Base-by-base conservation (phyloP, 169 alveolate species). In the Plasmodium fragile region DNA sequence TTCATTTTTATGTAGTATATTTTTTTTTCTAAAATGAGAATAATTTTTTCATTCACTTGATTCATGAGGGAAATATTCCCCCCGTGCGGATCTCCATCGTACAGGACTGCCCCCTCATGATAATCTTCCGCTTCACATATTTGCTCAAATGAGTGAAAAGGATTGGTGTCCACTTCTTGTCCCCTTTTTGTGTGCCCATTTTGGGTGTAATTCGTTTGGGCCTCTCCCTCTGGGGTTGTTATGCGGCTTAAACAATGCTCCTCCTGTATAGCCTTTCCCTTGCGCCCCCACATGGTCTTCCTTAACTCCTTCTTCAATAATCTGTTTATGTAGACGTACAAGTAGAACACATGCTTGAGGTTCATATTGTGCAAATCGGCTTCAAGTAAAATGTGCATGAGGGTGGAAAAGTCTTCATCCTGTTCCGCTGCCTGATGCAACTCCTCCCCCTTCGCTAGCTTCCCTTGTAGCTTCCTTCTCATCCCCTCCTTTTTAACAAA, bases 311-410 rank as follows among this genome's bases (percentile, higher is more conserved):
- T 85, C 49, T 32, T 75, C 43, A 85, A 36, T 5, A 34, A 4
- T 85, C 93, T 73, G 53, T 85, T 85, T 73, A 85, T 85, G 43
- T 45, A 75, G 28, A 85, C 41, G 45, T 85, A 85, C 10, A 85
- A 52, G 65, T 45, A 85, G 78, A 10, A 52, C 28, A 85, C 80
- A 34, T 85, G 81, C 10, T 77, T 85, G 65, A 85, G 55, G 80
- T 85, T 85, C 83, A 85, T 85, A 32, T 25, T 34, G 39, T 59
- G 70, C 55, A 85, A 85, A 22, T 34, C n/a, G 6, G 55, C 79
- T 25, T 75, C 75, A 1, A 73, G 78, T 39, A 85, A 75, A 49
- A 85, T 73, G 1, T 8, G 49, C 32, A 49, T 34, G 32, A 85
- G 80, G n/a, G 55, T 25, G 30, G 25, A 73, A 25, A 85, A 30